Base-by-base conservation (phyloP, 1,284 basidiomycete species). In the Leccinum fallax region DNA sequence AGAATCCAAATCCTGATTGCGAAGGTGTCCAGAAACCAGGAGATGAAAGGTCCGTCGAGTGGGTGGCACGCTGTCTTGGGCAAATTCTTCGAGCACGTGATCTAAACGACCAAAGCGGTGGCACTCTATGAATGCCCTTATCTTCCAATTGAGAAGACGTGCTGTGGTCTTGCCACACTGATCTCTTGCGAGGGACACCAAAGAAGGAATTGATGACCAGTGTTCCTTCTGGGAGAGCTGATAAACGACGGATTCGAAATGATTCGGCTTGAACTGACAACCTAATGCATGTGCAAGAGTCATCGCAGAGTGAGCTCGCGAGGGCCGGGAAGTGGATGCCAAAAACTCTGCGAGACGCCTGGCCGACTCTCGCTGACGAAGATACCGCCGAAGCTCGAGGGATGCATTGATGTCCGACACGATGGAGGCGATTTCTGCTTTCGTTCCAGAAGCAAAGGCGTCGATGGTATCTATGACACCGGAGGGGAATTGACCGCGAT, bases 131-230 rank as follows among this genome's bases (percentile, higher is more conserved):
- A 85, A 70, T 1, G 87, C 86, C 43, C 83, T 83, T 19, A 81
- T 77, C 55, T 81, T 82, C 89, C 88, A 92, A 72, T 92, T 86
- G 66, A 92, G 78, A 21, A 92, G 76, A 26, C 84, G 81, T 34
- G 76, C 67, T 3, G 84, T 86, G 2, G 81, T 78, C 59, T 76
- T 78, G 55, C 82, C 80, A 10, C 80, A 77, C 19, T 84, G 81
- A 43, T 74, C 69, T 61, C 76, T 78, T 56, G 81, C 86, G 16
- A 84, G 74, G 30, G 72, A 68, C 49, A 84, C 81, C 16, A 85
- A 69, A 26, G 72, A 66, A 26, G 83, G 76, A 4, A 92, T 75
- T 10, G 76, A 69, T 46, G 72, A 64, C 90, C 89, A 92, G 36
- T 79, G 70, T 28, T 76, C 73, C 53, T 67, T 68, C 5, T 71